Conservation (phyloP, 2,329 filamentous ascomycete genomes). For the Dothistroma pini region DNA sequence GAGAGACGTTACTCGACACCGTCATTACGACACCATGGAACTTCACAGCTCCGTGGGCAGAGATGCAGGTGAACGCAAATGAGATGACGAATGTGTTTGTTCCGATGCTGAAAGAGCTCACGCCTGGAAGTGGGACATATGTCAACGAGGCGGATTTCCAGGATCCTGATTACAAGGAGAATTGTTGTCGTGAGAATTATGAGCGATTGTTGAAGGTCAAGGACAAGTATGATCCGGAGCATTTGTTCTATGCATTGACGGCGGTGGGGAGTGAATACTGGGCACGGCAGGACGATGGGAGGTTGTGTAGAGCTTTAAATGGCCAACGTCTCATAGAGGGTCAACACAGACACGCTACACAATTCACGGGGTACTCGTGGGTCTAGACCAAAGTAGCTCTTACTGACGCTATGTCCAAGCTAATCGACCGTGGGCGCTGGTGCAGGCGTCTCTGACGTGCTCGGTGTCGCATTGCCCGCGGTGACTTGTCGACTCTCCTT, state of each 20-base stretch:
- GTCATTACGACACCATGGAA: slow-evolving; percentile 39
- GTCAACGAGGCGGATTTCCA: slow-evolving; percentile 43
- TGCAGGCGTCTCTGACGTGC: slow-evolving; percentile 4
- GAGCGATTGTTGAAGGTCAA: slow-evolving; percentile 37
- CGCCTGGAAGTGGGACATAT: slow-evolving; percentile 41
- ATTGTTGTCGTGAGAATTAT: slow-evolving; percentile 45
- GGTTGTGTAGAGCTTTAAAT: slow-evolving; percentile 18
- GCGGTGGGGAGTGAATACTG: slow-evolving; percentile 41
- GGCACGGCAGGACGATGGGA: slow-evolving; percentile 19
- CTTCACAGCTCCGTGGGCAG: slow-evolving; percentile 37
- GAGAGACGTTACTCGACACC: slow-evolving; percentile 36
- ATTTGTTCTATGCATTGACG: slow-evolving; percentile 41
- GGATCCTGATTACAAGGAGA: slow-evolving; percentile 40
- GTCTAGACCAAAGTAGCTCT: neutral
- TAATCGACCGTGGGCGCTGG: slow-evolving; percentile 10
- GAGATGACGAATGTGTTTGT: slow-evolving; percentile 41
- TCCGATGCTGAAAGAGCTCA: slow-evolving; percentile 39
- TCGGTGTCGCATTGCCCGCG: slow-evolving; percentile 21
- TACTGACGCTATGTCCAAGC: neutral
- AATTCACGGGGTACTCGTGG: too few relatives aligned
- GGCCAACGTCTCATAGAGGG: too few relatives aligned
- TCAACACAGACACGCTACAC: too few relatives aligned
- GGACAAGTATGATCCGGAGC: slow-evolving; percentile 41
- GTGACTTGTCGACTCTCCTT: slow-evolving; percentile 48
- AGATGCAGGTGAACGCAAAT: slow-evolving; percentile 37